These are phyloP conservation scores for Juglanconis juglandina DNA, from an alignment of 2,329 filamentous ascomycete genomes.

Conservation along the genomic window DNA sequence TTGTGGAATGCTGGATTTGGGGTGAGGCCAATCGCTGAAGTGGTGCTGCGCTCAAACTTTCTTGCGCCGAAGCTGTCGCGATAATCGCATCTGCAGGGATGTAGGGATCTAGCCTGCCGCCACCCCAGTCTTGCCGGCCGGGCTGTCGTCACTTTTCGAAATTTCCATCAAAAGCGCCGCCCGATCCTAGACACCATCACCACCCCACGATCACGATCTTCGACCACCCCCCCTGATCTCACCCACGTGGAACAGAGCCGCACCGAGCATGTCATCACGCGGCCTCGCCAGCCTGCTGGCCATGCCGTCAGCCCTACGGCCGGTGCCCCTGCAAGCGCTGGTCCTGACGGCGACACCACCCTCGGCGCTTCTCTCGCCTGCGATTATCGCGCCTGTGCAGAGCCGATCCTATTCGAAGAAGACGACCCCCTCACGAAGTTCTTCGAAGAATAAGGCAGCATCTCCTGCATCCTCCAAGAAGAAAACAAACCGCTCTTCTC, in stretches of 20 bases:
- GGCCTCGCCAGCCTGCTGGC: constrained; percentile 20
- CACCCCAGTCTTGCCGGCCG: background rate
- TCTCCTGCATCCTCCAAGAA: background rate
- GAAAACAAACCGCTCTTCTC: background rate
- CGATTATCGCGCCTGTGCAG: background rate
- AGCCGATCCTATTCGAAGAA: background rate
- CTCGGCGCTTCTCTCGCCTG: background rate
- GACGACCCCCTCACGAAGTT: background rate
- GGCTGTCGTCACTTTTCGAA: background rate
- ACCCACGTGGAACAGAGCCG: constrained; percentile 11
- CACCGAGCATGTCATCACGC: constrained; percentile 17
- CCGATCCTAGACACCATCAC: background rate
- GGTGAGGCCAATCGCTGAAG: too few relatives aligned
- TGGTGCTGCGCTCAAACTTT: background rate
- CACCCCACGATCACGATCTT: constrained; percentile 1
- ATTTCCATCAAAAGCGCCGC: background rate
- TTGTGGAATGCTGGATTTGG: background rate
- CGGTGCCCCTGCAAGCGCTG: constrained; percentile 19
- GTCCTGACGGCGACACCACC: constrained; percentile 6
- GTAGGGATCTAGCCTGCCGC: constrained; percentile 5
- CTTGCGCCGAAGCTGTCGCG: background rate
- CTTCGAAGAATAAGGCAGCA: background rate
- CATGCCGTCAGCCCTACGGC: constrained; percentile 23
- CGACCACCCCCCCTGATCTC: background rate
- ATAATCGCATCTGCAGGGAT: background rate